Percentiles rank a stretch among this genome's conserved stretches.
Evolutionary conservation across 2,329 filamentous ascomycete genomes (phyloP).

Genomic region (Ophiosphaerella narmari): DNA sequence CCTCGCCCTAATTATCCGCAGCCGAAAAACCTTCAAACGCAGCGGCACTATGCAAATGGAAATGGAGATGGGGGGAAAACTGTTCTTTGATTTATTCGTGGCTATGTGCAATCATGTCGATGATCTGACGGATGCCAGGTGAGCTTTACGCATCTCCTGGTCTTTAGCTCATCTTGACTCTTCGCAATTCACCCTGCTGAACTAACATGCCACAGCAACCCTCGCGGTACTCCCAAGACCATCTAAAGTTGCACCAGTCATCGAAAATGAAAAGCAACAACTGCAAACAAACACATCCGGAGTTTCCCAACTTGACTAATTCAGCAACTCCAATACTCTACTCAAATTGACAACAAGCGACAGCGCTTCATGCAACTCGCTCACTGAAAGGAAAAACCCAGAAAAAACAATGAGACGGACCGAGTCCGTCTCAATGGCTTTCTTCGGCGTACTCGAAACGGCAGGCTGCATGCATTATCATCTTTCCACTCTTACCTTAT

Average conservation of each 20-base stretch:
- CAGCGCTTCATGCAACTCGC: conserved; percentile 22
- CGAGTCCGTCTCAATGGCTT: conserved; percentile 34
- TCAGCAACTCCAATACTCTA: conserved; percentile 28
- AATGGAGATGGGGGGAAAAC: conserved; percentile 92
- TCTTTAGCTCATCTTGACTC: background rate
- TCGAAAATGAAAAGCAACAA: conserved; percentile 14
- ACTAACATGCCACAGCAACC: conserved; percentile 22
- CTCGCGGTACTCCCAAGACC: conserved; percentile 34
- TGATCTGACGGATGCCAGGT: conserved; percentile 85
- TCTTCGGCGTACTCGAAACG: conserved; percentile 30
- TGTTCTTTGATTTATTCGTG: conserved; percentile 98
- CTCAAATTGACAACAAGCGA: conserved; percentile 13
- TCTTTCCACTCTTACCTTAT: conserved; percentile 16
- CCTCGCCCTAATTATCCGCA: conserved; percentile 94
- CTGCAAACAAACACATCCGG: conserved; percentile 24
- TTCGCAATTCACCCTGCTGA: conserved; percentile 9
- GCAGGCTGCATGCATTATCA: conserved; percentile 27
- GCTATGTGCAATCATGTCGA: conserved; percentile 98
- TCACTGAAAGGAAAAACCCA: conserved; percentile 33
- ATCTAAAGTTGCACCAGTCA: conserved; percentile 26
- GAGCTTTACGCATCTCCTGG: conserved; percentile 31
- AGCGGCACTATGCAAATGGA: conserved; percentile 98
- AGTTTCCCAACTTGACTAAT: conserved; percentile 14
- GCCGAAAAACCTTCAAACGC: conserved; percentile 95
- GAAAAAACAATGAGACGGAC: conserved; percentile 39